phyloP scores from a whole-genome alignment of 129 eudicot genomes.

The Chrysanthemum lavandulifolium region DNA sequence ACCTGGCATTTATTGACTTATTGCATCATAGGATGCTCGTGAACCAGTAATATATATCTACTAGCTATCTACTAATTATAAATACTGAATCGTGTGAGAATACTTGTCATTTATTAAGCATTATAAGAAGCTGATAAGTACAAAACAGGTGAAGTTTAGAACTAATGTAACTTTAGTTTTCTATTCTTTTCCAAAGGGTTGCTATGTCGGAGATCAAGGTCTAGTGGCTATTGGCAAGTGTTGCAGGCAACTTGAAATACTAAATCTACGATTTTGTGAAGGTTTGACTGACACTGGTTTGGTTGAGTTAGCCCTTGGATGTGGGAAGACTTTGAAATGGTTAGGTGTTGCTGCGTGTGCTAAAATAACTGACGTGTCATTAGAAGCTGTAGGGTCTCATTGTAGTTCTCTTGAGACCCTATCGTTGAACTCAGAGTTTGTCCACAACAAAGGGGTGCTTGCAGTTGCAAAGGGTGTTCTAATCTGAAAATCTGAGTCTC shows the following conservation, averaged over 20 bases:
- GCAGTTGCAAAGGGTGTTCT: conserved; percentile 15
- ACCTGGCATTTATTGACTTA: no score
- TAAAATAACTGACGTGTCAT: conserved; percentile 11
- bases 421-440: not conserved
- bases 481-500: conserved; percentile 1
- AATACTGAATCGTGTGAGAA: no score
- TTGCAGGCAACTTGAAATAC: conserved; percentile 11
- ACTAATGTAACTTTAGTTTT: not conserved
- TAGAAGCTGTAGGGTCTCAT: conserved; percentile 19
- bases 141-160: no score
- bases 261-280: conserved; percentile 9
- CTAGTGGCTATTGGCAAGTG: conserved; percentile 8
- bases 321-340: conserved; percentile 10
- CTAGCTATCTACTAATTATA: no score
- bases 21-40: no score
- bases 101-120: no score
- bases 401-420: conserved; percentile 13
- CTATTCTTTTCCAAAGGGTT: not conserved
- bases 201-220: conserved; percentile 19
- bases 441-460: conserved; percentile 6
- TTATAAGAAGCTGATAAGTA: no score
- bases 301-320: conserved; percentile 9
- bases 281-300: conserved; percentile 5
- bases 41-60: no score
- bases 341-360: conserved; percentile 15